Conservation (phyloP, 257 asterid genomes). For the Solanum pinnatisectum region DNA sequence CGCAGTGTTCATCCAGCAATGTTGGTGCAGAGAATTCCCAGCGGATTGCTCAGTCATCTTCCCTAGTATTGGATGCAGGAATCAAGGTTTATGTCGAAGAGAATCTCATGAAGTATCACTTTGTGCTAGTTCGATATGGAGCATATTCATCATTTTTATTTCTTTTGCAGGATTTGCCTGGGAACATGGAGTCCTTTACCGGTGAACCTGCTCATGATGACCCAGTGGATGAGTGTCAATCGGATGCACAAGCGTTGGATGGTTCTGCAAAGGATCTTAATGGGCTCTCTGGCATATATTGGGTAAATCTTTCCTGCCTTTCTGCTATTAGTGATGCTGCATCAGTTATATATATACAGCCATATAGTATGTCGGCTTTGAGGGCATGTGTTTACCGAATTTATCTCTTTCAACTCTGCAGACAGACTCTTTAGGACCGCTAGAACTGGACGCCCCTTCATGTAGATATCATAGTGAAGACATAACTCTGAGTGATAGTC, state of each 20-base stretch:
- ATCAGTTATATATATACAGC: neutral
- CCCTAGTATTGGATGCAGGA: constrained; percentile 23
- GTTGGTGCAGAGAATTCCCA: constrained; percentile 17
- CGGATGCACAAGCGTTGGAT: constrained; percentile 31
- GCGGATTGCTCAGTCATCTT: constrained; percentile 23
- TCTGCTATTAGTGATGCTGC: neutral
- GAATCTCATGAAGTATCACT: neutral
- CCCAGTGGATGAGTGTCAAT: constrained; percentile 21
- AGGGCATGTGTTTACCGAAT: neutral
- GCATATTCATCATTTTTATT: constrained; percentile 1
- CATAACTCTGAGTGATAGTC: constrained; percentile 81
- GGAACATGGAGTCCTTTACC: constrained; percentile 21
- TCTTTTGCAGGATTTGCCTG: constrained; percentile 40
- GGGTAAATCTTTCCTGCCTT: constrained; percentile 47
- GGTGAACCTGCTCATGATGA: constrained; percentile 23
- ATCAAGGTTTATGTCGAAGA: constrained; percentile 36
- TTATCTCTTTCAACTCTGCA: constrained; percentile 28
- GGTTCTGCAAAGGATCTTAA: constrained; percentile 40
- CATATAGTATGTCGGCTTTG: neutral
- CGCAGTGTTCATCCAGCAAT: constrained; percentile 13
- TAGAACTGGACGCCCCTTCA: constrained; percentile 82
- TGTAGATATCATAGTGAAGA: constrained; percentile 76
- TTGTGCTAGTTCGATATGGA: neutral
- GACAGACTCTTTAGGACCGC: constrained; percentile 93
- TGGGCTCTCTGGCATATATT: constrained; percentile 66